A percentile compares a stretch with the other conserved stretches of the same genome.
These are phyloP conservation scores for Russula griseocarnosa DNA, from an alignment of 768 basidiomycete species.

Conservation along the genomic window DNA sequence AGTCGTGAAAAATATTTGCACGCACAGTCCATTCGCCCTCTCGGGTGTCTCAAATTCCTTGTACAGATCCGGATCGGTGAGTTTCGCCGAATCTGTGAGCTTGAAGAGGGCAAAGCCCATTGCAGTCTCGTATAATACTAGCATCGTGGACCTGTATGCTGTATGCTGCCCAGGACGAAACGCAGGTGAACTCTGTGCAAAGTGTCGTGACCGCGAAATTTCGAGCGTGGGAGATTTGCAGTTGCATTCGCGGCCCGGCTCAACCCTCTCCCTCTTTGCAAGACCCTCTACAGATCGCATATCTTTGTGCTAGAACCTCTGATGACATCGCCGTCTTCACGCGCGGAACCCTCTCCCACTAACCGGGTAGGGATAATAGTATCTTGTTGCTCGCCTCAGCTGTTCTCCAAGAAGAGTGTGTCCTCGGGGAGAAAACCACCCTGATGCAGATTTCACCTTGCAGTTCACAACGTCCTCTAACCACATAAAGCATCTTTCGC, in stretches of 20 bases:
- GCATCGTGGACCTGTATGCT: slow-evolving; percentile 49
- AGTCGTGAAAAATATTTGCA: slow-evolving; percentile 20
- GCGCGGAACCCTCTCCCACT: no score
- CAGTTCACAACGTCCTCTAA: no score
- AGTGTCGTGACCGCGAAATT: slow-evolving; percentile 14
- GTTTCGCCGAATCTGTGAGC: slow-evolving; percentile 81
- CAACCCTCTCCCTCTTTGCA: no score
- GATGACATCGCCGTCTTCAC: no score
- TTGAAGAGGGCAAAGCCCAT: slow-evolving; percentile 99
- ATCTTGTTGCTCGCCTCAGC: no score
- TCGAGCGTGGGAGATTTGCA: background rate
- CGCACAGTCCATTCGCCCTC: slow-evolving; percentile 87
- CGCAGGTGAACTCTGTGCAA: background rate
- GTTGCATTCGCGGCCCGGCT: background rate
- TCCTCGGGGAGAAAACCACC: no score
- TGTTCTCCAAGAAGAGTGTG: background rate
- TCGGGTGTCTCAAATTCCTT: slow-evolving; percentile 93
- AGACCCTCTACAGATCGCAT: no score
- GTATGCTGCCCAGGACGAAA: background rate
- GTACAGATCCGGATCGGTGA: slow-evolving; percentile 81
- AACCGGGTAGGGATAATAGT: no score
- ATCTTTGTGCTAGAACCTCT: no score
- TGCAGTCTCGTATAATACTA: slow-evolving; percentile 94
- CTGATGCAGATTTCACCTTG: no score
- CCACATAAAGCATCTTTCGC: no score